phyloP scores from a whole-genome alignment of 1,284 basidiomycete genomes.

The Hymenochaete sp. region DNA sequence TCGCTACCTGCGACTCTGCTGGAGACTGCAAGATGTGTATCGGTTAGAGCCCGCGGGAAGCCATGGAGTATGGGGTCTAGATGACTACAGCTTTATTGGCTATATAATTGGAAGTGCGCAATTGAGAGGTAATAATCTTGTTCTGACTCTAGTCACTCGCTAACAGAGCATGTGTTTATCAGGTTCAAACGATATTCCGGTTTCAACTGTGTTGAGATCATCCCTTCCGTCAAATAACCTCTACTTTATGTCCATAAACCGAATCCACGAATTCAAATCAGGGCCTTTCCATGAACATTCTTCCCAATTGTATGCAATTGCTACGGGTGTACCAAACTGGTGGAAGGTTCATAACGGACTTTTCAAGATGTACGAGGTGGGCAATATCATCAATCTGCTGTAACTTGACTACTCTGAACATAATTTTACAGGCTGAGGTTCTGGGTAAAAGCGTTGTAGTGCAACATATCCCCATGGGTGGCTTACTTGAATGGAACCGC shows the following conservation, averaged over 20 bases:
- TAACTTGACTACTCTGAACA: constrained; percentile 3
- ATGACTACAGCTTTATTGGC: constrained; percentile 87
- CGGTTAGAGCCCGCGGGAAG: constrained; percentile 92
- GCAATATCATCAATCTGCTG: constrained; percentile 19
- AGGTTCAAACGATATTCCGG: constrained; percentile 54
- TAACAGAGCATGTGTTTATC: constrained; percentile 8
- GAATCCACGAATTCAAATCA: constrained; percentile 73
- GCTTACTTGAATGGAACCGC: constrained; percentile 58
- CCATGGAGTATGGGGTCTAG: constrained; percentile 97
- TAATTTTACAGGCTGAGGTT: constrained; percentile 72
- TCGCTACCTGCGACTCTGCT: constrained; percentile 77
- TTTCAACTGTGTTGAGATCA: constrained; percentile 45
- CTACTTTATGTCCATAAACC: constrained; percentile 74
- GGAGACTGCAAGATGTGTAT: constrained; percentile 85
- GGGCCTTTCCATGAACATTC: constrained; percentile 92
- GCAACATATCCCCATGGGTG: constrained; percentile 88
- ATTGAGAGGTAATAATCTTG: constrained; percentile 67
- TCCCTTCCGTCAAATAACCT: constrained; percentile 56
- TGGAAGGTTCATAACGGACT: constrained; percentile 83
- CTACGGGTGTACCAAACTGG: constrained; percentile 81
- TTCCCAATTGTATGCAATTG: constrained; percentile 83
- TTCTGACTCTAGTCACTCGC: constrained; percentile 19
- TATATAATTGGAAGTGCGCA: constrained; percentile 93
- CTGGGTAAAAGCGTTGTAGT: constrained; percentile 93
- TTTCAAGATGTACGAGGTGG: constrained; percentile 90